Evolutionary conservation across 805 yeast species (phyloP), one percentile per base, ranked within the genome.

Genomic region (Limtongia smithiae): DNA sequence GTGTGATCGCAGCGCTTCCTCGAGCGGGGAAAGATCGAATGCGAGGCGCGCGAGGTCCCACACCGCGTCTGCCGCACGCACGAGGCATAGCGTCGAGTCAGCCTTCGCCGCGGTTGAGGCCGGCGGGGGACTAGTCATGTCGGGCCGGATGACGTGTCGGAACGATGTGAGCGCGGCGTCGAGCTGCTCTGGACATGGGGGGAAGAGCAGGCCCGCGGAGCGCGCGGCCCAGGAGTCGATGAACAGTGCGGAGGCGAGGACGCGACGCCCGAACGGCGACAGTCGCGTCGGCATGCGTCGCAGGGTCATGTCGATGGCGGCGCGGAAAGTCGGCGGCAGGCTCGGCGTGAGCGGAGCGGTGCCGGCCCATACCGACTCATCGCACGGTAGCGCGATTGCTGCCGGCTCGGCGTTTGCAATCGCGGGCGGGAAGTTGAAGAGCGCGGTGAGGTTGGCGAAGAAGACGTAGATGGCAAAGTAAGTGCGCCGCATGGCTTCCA

Each of bases 331-430:
- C 47, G 27, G 48, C 17, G 39, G 34, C 15, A 38, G 38, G 12
- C 39, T 31, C 11, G 48, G 30, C 22, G 37, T 59, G 61, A 17
- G 43, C 33, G 32, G 32, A 18, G 60, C 59, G 4, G 60, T 37
- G 17, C 62, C 50, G 45, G 59, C 60, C 70, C 70, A 66, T 12
- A 60, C 50, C 4, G 44, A 44, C 48, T 66, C 70, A 4, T 64
- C 58, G 48, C 68, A 63, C 5, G 70, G 70, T 27, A 66, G 51
- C 15, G 54, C 47, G 12, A 62, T 39, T 17, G 33, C 20, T 17
- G 40, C 48, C 2, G 53, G 58, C 25, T 50, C 54, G 28, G 43
- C 37, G 46, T 53, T 57, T 36, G 54, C 28, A 25, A 64, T 46
- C 9, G 60, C 50, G 1, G 64, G 52, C 8, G 65, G 61, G 37